Conservation (phyloP, 495 filamentous ascomycete species). For the Cercophora newfieldiana region DNA sequence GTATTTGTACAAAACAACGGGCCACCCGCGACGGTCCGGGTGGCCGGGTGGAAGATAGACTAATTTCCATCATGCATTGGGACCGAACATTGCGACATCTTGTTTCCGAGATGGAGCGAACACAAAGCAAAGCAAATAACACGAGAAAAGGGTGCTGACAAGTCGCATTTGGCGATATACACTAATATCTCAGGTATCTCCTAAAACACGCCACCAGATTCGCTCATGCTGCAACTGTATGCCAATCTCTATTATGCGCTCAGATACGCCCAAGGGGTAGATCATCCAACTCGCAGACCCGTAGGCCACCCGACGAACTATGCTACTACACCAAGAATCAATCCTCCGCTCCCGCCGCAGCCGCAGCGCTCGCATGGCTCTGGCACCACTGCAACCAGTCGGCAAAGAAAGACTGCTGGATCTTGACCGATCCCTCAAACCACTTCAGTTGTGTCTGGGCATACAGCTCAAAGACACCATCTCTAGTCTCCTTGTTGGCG, state of each 20-base stretch:
- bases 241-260: neutral
- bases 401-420: constrained; percentile 50
- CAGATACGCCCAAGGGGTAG: neutral
- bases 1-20: constrained; percentile 22
- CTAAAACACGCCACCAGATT: neutral
- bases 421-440: constrained; percentile 46
- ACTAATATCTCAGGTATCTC: neutral
- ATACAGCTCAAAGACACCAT: constrained; percentile 40
- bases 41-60: constrained; percentile 22
- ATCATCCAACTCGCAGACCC: neutral
- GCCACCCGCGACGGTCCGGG: neutral
- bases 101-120: neutral
- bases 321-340: constrained; percentile 3
- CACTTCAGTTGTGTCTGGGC: constrained; percentile 45
- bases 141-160: no score
- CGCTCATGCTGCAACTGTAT: neutral
- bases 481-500: constrained; percentile 34
- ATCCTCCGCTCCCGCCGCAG: constrained; percentile 12
- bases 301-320: neutral
- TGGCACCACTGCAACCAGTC: constrained; percentile 62
- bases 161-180: no score
- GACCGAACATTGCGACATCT: neutral
- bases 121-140: no score
- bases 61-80: constrained; percentile 21
- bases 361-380: constrained; percentile 41